Percentiles rank a stretch among this genome's conserved stretches.
Conservation (phyloP, 441 rosid genomes). For the Codiaeum variegatum region DNA sequence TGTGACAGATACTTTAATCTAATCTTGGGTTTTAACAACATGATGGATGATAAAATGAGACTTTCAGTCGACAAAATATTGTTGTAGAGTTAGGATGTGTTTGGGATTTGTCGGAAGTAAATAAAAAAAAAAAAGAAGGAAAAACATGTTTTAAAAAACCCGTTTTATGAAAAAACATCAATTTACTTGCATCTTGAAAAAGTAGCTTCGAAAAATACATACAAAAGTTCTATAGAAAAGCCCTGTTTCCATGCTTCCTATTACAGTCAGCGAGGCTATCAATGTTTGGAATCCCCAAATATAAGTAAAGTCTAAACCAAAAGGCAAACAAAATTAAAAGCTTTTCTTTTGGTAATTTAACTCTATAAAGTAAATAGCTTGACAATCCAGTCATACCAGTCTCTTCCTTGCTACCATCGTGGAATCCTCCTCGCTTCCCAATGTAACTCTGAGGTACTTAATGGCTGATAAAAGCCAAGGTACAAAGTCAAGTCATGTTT, state of each 20-base stretch:
- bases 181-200: too few relatives aligned
- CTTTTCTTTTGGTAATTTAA: background rate
- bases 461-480: slow-evolving; percentile 8
- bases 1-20: background rate
- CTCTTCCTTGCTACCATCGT: background rate
- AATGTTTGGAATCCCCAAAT: background rate
- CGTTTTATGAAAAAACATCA: too few relatives aligned
- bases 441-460: slow-evolving; percentile 13
- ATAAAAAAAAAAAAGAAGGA: too few relatives aligned
- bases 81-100: background rate
- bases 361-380: background rate
- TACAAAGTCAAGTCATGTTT: background rate
- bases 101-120: too few relatives aligned
- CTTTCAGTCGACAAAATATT: background rate
- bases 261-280: background rate
- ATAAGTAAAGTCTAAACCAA: background rate
- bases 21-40: background rate
- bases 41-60: background rate
- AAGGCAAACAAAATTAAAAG: background rate
- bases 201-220: too few relatives aligned
- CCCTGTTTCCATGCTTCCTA: background rate
- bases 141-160: too few relatives aligned
- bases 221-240: too few relatives aligned
- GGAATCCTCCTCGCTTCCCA: slow-evolving; percentile 7
- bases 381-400: slow-evolving; percentile 8